Base-by-base conservation (phyloP, 768 basidiomycete genomes). In the Hygrocybe coccinea region DNA sequence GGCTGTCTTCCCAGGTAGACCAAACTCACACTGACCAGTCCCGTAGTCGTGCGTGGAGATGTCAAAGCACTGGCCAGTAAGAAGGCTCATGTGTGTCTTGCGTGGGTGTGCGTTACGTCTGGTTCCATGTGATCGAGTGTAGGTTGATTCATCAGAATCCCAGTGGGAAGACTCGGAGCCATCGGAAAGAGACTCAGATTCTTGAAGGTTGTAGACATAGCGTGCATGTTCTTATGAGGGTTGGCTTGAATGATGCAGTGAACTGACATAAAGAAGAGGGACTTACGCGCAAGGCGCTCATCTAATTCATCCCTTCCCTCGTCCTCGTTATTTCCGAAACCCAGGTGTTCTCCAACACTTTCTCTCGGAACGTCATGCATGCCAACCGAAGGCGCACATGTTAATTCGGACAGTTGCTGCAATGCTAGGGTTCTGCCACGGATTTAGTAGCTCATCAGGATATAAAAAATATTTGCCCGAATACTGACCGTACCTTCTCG, bases 301-400 rank as follows among this genome's bases (percentile, higher is more conserved):
- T 91, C 89, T 36, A 90, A 62, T 14, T 84, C 80, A 57, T 91
- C 87, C 63, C 72, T 69, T 33, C 67, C 67, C 39, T 77, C 77
- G 36, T 77, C 77, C 11, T 81, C 78, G 33, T 78, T 76, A 25
- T 67, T 67, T 14, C 73, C 74, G 55, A 87, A 76, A 0, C 83
- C 83, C 4, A 90, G 72, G 60, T 89, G 85, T 34, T 76, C 70
- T 3, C 77, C 80, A 5, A 95, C 60, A 34, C 82, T 83, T 60
- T 90, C 83, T 39, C 79, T 69, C 0, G 94, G 93, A 1, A 91
- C 87, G 48, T 87, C 84, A 21, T 94, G 91, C 77, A 95, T 81
- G 44, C 82, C 85, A 0, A 91, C 91, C 5, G 91, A 91, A 1
- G 97, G 97, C 0, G 90, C 91, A 66, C 56, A 82, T 71, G 48